Base-by-base conservation (phyloP, 179 eudicot genomes). In the Beta macrorhiza region DNA sequence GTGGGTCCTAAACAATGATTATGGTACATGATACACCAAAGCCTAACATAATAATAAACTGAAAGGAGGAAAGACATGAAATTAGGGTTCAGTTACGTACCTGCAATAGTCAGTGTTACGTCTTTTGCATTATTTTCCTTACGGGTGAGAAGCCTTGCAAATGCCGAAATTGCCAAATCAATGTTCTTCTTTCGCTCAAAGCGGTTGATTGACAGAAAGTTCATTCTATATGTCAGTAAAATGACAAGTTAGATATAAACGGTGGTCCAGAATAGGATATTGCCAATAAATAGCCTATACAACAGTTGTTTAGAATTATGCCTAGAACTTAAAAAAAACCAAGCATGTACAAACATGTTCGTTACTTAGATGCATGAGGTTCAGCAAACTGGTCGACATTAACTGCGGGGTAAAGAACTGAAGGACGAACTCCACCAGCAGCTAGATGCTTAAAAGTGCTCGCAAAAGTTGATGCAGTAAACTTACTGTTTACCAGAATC, bases 141-240 rank as follows among this genome's bases (percentile, higher is more conserved):
- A 71, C 75, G 74, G 55, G 77, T 83, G 76, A 74, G 90, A 80
- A 96, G 97, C 90, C 87, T 90, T 45, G 97, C 88, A 84, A 96
- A 94, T 51, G 98, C 97, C 74, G 97, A 86, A 82, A 96, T 91
- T 77, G 99, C 99, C 72, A 96, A 85, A 17, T 83, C 94, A 71
- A 92, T 92, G 75, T 94, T 92, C 92, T 96, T 94, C 88, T 96
- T 96, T 90, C 94, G 90, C 78, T 96, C 99, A 83, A 92, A 96
- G 20, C 99, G 97, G 75, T 96, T 96, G 87, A 96, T 89, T 20
- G 99, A 96, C 71, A 96, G 90, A 84, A 96, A 94, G 83, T 91
- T 91, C 88, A 91, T 78, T 90, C 98, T 96, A 71, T 51, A 83
- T 75, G 7, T 65, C 73, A 53, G 51, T 62, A 55, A 76, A 52